A percentile compares a stretch with the other conserved stretches of the same genome.
Evolutionary conservation across 2,329 filamentous ascomycete genomes (phyloP).

Genomic region (Pseudogymnoascus sp.): DNA sequence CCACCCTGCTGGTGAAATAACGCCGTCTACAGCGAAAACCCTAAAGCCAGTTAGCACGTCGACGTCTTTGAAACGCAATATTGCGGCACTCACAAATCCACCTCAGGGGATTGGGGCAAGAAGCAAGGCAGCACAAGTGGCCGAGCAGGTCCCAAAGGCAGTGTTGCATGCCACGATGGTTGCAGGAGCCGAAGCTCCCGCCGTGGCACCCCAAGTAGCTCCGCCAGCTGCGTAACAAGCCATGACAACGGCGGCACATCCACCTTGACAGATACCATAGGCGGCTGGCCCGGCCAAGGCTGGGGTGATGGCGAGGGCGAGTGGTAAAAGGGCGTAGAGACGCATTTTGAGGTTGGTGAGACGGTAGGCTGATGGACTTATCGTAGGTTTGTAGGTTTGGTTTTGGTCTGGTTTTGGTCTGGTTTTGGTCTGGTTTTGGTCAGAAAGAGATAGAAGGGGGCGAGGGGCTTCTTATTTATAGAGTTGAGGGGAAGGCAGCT

Average conservation of each 20-base stretch:
- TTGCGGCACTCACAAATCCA: background rate
- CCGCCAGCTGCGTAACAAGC: conserved; percentile 40
- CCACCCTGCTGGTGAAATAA: no score
- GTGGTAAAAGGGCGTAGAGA: conserved; percentile 1
- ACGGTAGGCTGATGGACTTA: background rate
- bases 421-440: background rate
- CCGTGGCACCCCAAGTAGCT: conserved; percentile 33
- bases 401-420: background rate
- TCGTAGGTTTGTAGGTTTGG: background rate
- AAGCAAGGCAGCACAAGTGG: conserved; percentile 32
- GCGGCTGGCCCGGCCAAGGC: conserved; percentile 26
- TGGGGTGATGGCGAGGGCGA: conserved; percentile 4
- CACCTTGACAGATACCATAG: conserved; percentile 40
- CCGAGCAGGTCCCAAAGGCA: conserved; percentile 37
- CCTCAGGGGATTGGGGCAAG: conserved; percentile 28
- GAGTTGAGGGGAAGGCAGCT: no score
- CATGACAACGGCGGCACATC: conserved; percentile 36
- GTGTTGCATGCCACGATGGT: conserved; percentile 37
- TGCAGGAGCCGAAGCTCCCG: conserved; percentile 32
- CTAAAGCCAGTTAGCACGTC: background rate
- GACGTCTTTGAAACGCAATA: background rate
- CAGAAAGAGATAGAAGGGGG: background rate
- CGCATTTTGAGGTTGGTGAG: background rate
- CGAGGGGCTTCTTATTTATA: no score
- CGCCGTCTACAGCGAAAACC: no score